Base-by-base conservation (phyloP, 352 stramenopile species). In the Thalassiosira exigua region DNA sequence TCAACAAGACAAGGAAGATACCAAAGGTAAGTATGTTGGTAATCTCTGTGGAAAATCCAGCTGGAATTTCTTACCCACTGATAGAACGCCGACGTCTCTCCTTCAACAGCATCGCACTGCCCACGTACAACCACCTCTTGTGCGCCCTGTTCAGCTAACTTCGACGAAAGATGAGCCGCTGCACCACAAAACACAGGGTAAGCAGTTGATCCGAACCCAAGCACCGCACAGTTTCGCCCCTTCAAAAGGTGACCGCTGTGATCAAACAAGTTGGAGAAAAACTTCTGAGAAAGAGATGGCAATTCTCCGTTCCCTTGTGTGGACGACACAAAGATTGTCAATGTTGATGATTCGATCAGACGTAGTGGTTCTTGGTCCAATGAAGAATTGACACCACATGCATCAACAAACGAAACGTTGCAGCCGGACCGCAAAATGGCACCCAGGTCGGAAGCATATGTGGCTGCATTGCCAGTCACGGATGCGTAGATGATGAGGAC, bases 301-400 rank as follows among this genome's bases (percentile, higher is more conserved):
- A 81, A n/a, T 30, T 81, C 72, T 48, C 72, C 72, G 58, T 81
- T 81, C 32, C 72, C 72, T 58, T 81, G 72, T 1, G 72, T 75
- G 24, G 62, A 75, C 2, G 56, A 46, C n/a, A 81, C 46, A 36
- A 81, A 81, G 50, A 81, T 81, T 12, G 24, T 33, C 29, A 75
- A 46, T 21, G 61, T 66, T 29, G 62, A n/a, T 11, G 22, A 0
- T 24, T 57, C 2, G 17, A 81, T n/a, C 17, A 54, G 26, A 51
- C 27, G 0, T 2, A 81, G 26, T 7, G 65, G 48, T 58, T 70
- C 11, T n/a, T 50, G 11, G 44, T 73, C 61, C 32, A 27, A 52
- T 14, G 56, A 52, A 46, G 71, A 52, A 69, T 80, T 69, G 11
- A 27, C 29, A 41, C 54, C 46, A 26, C 72, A 81, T 19, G 53